phyloP scores from a whole-genome alignment of 2,329 filamentous ascomycete genomes.

The Eurotiales sp. region DNA sequence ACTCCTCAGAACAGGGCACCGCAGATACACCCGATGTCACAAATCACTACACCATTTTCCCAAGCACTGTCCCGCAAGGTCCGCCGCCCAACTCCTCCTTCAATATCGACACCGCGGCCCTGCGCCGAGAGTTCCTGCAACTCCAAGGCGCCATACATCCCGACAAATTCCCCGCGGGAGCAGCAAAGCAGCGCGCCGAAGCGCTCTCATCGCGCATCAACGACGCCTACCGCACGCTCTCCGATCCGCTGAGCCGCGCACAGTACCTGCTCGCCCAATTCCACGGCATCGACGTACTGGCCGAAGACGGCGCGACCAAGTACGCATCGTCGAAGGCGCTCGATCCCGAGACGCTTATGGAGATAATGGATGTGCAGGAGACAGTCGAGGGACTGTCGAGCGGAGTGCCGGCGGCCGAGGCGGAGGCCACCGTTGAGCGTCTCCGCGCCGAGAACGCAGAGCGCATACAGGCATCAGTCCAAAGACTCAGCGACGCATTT shows the following conservation, averaged over 20 bases:
- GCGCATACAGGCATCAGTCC: constrained; percentile 63
- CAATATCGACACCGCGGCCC: constrained; percentile 62
- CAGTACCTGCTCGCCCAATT: constrained; percentile 72
- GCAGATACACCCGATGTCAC: constrained; percentile 32
- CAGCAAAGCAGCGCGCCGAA: constrained; percentile 62
- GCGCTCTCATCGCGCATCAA: constrained; percentile 80
- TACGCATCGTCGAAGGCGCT: constrained; percentile 65
- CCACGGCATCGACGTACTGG: constrained; percentile 68
- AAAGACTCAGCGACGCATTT: constrained; percentile 62
- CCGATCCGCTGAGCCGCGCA: constrained; percentile 73
- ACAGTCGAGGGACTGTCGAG: constrained; percentile 57
- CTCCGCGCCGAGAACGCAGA: constrained; percentile 64
- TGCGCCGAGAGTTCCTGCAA: constrained; percentile 81
- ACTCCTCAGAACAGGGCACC: neutral
- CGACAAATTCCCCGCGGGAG: constrained; percentile 46
- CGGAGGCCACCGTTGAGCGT: constrained; percentile 60
- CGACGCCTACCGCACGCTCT: constrained; percentile 82
- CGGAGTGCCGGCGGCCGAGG: constrained; percentile 38
- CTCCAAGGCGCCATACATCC: constrained; percentile 61
- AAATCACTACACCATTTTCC: constrained; percentile 87
- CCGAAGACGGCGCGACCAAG: constrained; percentile 62
- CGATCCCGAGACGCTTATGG: constrained; percentile 71
- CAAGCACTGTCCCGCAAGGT: constrained; percentile 68
- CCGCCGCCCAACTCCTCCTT: constrained; percentile 77
- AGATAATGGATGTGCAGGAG: constrained; percentile 79